Evolutionary conservation across 106 monocot species (phyloP).

Genomic region (Dendrobium huoshanense): DNA sequence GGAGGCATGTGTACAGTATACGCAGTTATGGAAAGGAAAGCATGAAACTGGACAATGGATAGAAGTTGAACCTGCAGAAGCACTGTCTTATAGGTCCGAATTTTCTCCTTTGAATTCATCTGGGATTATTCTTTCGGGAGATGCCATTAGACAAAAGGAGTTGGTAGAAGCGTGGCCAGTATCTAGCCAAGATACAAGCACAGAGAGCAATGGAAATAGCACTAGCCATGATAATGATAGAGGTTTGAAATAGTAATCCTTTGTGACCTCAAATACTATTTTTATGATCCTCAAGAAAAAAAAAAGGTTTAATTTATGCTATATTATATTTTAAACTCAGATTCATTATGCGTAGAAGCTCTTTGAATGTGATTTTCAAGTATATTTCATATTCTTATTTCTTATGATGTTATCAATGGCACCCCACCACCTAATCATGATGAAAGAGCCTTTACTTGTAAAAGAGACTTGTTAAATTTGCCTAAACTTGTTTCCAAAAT

Average conservation of each 20-base stretch:
- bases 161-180: constrained; percentile 19
- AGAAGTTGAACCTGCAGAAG: constrained; percentile 70
- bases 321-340: neutral
- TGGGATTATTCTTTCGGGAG: constrained; percentile 27
- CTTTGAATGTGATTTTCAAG: neutral
- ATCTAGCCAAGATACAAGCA: constrained; percentile 10
- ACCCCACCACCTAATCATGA: neutral
- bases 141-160: constrained; percentile 19
- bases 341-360: neutral
- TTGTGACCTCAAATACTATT: neutral
- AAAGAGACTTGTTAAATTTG: neutral
- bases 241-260: constrained; percentile 11
- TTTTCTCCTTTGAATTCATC: constrained; percentile 45
- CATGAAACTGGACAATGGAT: constrained; percentile 94
- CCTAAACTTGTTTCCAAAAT: too few species aligned
- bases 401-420: neutral
- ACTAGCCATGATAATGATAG: constrained; percentile 13
- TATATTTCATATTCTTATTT: neutral
- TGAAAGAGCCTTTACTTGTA: neutral
- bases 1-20: constrained; percentile 64
- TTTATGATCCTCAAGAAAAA: neutral
- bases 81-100: constrained; percentile 51
- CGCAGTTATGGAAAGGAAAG: constrained; percentile 78
- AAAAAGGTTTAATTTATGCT: neutral
- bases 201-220: constrained; percentile 40